phyloP scores from a whole-genome alignment of 2,329 filamentous ascomycete species.

The Xylariaceae sp. region DNA sequence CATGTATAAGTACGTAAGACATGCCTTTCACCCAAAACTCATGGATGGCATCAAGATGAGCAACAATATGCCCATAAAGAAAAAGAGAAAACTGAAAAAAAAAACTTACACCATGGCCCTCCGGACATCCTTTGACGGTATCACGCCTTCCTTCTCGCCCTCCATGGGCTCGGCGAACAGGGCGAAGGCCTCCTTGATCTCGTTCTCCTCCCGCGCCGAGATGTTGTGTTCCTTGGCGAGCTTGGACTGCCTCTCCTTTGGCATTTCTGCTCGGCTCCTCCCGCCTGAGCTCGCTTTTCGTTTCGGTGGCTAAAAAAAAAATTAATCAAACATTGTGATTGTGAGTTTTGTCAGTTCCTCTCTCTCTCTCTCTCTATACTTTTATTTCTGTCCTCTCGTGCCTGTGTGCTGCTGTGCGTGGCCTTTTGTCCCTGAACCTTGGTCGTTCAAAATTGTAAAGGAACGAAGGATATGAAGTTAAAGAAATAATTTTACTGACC shows the following conservation, averaged over 20 bases:
- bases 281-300: conserved; percentile 37
- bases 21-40: too few relatives aligned
- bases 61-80: background rate
- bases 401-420: background rate
- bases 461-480: background rate
- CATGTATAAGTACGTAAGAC: too few relatives aligned
- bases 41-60: background rate
- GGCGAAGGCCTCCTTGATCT: conserved; percentile 85
- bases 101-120: conserved; percentile 63
- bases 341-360: background rate
- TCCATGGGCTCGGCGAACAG: conserved; percentile 70
- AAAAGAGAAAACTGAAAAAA: background rate
- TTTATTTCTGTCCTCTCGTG: conserved; percentile 1
- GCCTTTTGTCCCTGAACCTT: too few relatives aligned
- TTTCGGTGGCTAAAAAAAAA: conserved; percentile 43
- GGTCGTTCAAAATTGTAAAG: too few relatives aligned
- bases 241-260: conserved; percentile 64
- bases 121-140: conserved; percentile 62
- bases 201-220: conserved; percentile 73
- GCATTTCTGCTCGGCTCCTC: conserved; percentile 25
- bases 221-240: conserved; percentile 91
- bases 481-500: background rate
- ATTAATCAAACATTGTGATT: background rate
- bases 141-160: conserved; percentile 66
- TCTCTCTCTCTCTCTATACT: background rate